Conservation (phyloP, 2,329 filamentous ascomycete species). For the Arthrobotrys iridis region DNA sequence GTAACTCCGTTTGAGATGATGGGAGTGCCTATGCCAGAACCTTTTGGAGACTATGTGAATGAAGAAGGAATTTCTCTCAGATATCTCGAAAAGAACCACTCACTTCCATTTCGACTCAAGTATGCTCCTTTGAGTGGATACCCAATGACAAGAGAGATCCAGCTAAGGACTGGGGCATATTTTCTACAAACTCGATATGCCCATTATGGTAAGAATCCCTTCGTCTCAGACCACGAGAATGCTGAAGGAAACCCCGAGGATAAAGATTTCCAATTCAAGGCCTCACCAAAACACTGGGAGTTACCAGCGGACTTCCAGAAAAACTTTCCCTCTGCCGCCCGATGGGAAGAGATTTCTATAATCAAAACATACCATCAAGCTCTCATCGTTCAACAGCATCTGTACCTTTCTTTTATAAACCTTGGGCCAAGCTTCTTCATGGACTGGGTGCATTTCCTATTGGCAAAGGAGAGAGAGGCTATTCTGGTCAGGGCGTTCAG, state of each 20-base stretch:
- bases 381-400: constrained; percentile 38
- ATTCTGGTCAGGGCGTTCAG: constrained; percentile 34
- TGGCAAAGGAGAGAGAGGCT: constrained; percentile 44
- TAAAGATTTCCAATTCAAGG: constrained; percentile 38
- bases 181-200: neutral
- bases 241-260: constrained; percentile 2
- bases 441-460: constrained; percentile 32
- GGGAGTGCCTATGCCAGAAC: constrained; percentile 44
- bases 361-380: constrained; percentile 48
- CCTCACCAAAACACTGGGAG: constrained; percentile 25
- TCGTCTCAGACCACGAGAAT: neutral
- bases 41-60: constrained; percentile 18
- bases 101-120: neutral
- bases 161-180: constrained; percentile 28
- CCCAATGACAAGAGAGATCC: constrained; percentile 35
- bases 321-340: constrained; percentile 38
- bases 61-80: neutral
- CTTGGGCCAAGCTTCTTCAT: constrained; percentile 23
- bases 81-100: neutral
- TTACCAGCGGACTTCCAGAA: constrained; percentile 33
- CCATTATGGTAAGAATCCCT: neutral
- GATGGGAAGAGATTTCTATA: constrained; percentile 48
- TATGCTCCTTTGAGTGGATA: constrained; percentile 24
- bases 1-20: constrained; percentile 35
- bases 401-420: constrained; percentile 46